A percentile compares a stretch with the other conserved stretches of the same genome.
phyloP scores from a whole-genome alignment of 139 green algal genomes.

The Dunaliella sp. region DNA sequence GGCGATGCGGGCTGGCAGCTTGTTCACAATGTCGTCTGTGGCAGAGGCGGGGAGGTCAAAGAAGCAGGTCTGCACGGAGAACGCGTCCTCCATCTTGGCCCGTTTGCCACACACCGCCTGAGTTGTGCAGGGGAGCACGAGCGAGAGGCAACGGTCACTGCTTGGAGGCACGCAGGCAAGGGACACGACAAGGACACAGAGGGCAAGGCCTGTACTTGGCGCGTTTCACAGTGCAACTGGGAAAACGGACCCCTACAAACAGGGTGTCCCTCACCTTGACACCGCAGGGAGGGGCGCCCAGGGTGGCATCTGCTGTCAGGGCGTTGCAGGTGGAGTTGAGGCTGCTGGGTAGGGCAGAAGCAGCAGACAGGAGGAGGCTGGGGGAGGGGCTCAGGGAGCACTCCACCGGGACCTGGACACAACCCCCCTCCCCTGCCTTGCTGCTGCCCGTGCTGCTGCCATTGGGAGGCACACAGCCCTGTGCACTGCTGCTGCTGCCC shows the following conservation, averaged over 20 bases:
- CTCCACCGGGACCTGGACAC: neutral
- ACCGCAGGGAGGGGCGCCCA: neutral
- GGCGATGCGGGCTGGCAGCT: constrained; percentile 54
- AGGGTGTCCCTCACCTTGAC: neutral
- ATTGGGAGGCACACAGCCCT: no score
- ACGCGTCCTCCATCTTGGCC: constrained; percentile 72
- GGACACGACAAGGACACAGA: no score
- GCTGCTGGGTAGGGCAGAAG: neutral
- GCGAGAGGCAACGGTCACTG: no score
- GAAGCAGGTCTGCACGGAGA: constrained; percentile 49
- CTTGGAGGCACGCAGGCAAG: no score
- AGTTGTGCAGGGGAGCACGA: no score
- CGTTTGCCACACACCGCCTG: constrained; percentile 66
- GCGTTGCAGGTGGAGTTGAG: neutral
- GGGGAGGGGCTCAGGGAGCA: neutral
- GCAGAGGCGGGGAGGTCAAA: constrained; percentile 43
- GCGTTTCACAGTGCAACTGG: no score
- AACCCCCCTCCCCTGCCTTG: neutral
- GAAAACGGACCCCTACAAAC: no score
- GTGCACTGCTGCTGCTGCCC: no score
- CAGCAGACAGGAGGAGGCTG: neutral
- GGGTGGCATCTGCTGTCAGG: neutral
- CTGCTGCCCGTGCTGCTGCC: no score
- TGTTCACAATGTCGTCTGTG: constrained; percentile 29
- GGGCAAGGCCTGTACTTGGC: no score